These are phyloP conservation scores for Nelumbo lutea DNA, from an alignment of 164 flowering plant species.

Conservation along the genomic window DNA sequence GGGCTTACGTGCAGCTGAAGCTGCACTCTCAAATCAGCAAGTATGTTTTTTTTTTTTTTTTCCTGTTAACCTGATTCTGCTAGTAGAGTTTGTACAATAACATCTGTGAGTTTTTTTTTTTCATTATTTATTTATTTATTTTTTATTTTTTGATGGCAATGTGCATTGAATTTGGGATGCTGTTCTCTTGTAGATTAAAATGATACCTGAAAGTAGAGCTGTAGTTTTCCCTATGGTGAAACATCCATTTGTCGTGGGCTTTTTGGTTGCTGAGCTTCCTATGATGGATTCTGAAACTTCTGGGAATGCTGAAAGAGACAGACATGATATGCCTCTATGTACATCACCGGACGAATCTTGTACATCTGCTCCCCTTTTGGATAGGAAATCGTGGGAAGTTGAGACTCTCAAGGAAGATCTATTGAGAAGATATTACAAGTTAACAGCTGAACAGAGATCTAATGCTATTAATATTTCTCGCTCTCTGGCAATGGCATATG, in stretches of 20 bases:
- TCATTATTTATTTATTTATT: not conserved
- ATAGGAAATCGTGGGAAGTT: constrained; percentile 30
- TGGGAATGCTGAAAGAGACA: constrained; percentile 16
- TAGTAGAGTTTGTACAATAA: not conserved
- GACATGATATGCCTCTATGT: constrained; percentile 20
- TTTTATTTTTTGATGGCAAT: not conserved
- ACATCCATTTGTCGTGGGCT: constrained; percentile 90
- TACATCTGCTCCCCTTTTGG: constrained; percentile 29
- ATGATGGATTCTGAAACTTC: constrained; percentile 22
- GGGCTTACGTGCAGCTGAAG: constrained; percentile 82
- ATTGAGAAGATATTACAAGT: constrained; percentile 21
- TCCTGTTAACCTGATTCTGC: not conserved
- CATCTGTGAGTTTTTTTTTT: not conserved
- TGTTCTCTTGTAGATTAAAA: constrained; percentile 50
- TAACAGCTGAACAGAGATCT: constrained; percentile 60
- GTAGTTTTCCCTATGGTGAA: constrained; percentile 88
- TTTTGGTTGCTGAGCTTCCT: constrained; percentile 92
- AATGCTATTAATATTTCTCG: constrained; percentile 70
- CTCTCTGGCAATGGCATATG: constrained; percentile 85
- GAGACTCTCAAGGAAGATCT: constrained; percentile 31
- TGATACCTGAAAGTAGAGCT: constrained; percentile 59
- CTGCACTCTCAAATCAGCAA: constrained; percentile 62
- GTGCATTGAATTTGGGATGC: constrained; percentile 4
- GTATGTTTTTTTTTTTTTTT: constrained; percentile 27
- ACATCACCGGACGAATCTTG: constrained; percentile 34